phyloP scores from a whole-genome alignment of 1,284 basidiomycete genomes.

The Mycosarcoma mackinlayi region DNA sequence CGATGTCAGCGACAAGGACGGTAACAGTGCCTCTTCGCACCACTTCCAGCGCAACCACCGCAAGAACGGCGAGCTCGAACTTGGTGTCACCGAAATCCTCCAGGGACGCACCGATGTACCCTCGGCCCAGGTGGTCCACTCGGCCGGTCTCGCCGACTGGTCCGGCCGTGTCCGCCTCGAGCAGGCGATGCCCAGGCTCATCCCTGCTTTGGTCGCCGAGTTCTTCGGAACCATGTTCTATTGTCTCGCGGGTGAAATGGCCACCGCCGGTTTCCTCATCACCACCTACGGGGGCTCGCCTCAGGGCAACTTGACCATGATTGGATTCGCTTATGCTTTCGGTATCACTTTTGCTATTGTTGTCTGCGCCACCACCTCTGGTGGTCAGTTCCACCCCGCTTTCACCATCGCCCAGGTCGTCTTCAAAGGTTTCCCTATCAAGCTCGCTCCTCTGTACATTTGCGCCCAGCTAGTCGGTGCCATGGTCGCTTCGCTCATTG shows the following conservation, averaged over 20 bases:
- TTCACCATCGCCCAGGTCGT: slow-evolving; percentile 57
- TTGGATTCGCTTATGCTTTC: slow-evolving; percentile 57
- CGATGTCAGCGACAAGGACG: slow-evolving; percentile 39
- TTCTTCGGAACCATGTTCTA: slow-evolving; percentile 44
- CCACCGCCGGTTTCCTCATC: slow-evolving; percentile 46
- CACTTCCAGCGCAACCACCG: slow-evolving; percentile 50
- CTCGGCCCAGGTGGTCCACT: slow-evolving; percentile 30
- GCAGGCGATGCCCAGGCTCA: slow-evolving; percentile 25
- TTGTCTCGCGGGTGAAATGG: slow-evolving; percentile 54
- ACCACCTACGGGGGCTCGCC: slow-evolving; percentile 39
- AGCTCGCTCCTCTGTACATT: slow-evolving; percentile 56
- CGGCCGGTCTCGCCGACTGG: slow-evolving; percentile 39
- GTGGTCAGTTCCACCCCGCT: slow-evolving; percentile 56
- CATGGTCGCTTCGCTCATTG: slow-evolving; percentile 51
- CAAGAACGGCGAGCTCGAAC: slow-evolving; percentile 42
- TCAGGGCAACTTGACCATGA: slow-evolving; percentile 51
- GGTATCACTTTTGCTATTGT: slow-evolving; percentile 57
- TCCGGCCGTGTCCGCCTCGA: slow-evolving; percentile 30
- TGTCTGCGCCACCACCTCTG: slow-evolving; percentile 52
- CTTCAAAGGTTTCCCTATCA: slow-evolving; percentile 60
- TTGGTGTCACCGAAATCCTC: slow-evolving; percentile 55
- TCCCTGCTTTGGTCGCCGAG: slow-evolving; percentile 37
- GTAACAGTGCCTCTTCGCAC: slow-evolving; percentile 22
- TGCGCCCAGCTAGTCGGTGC: slow-evolving; percentile 51
- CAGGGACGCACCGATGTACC: slow-evolving; percentile 43